Evolutionary conservation across 1,139 yeast genomes (phyloP).

Genomic region (Schizosaccharomyces versatilis): DNA sequence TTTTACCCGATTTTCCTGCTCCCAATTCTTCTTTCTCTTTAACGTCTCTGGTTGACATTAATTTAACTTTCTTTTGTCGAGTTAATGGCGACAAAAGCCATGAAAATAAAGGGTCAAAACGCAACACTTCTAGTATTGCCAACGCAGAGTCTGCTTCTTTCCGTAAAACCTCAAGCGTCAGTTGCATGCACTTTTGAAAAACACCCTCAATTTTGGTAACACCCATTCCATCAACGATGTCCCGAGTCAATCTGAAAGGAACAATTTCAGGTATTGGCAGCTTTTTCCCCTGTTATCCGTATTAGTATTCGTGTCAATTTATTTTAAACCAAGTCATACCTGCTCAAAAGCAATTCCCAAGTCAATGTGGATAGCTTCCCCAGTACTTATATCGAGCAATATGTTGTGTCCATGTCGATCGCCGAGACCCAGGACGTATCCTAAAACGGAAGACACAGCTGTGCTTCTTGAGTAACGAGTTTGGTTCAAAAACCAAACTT

Average conservation of each 20-base stretch:
- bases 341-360: conserved; percentile 83
- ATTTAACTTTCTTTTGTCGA: conserved; percentile 24
- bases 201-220: conserved; percentile 58
- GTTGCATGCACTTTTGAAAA: conserved; percentile 51
- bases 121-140: conserved; percentile 63
- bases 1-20: neutral
- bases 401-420: conserved; percentile 88
- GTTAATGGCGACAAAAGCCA: conserved; percentile 19
- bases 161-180: conserved; percentile 47
- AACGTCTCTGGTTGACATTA: neutral
- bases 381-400: conserved; percentile 49
- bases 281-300: conserved; percentile 31
- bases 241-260: conserved; percentile 79
- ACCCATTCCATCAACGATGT: conserved; percentile 83
- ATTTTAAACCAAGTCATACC: conserved; percentile 4
- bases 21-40: neutral
- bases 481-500: conserved; percentile 50
- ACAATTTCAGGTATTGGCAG: conserved; percentile 79
- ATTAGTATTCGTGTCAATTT: conserved; percentile 19
- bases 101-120: conserved; percentile 57
- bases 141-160: conserved; percentile 44
- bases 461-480: conserved; percentile 52
- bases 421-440: conserved; percentile 73
- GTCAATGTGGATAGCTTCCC: conserved; percentile 91
- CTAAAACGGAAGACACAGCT: conserved; percentile 71